Evolutionary conservation across 1,284 basidiomycete species (phyloP).

Genomic region (Fomitopsis schrenkii): DNA sequence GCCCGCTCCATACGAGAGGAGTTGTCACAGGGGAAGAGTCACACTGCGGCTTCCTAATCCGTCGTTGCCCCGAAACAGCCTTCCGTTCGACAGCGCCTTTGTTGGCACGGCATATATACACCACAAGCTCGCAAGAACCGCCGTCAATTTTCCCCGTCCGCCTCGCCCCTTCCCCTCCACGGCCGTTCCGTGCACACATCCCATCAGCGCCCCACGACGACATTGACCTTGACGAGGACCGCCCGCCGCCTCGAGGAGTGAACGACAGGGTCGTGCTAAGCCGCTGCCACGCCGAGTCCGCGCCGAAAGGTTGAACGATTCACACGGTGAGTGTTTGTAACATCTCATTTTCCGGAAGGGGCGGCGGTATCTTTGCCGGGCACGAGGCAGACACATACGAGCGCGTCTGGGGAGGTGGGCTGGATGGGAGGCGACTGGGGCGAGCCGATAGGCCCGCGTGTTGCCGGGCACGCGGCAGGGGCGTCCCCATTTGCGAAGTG

Average conservation of each 20-base stretch:
- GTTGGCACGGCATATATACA: not conserved
- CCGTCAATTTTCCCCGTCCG: not conserved
- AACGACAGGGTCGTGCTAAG: not conserved
- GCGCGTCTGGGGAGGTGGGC: not conserved
- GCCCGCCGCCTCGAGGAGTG: not conserved
- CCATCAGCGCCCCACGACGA: not conserved
- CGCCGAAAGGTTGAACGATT: not conserved
- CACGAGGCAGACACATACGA: not conserved
- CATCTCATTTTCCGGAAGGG: not conserved
- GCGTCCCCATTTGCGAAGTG: not conserved
- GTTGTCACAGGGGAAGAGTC: not conserved
- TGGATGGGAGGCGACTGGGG: not conserved
- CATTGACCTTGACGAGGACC: not conserved
- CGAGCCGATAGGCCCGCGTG: not conserved
- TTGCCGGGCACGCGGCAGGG: slow-evolving; percentile 1
- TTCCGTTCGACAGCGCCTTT: not conserved
- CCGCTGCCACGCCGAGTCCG: not conserved
- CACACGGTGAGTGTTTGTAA: not conserved
- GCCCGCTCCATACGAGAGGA: too few species aligned
- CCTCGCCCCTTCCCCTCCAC: not conserved
- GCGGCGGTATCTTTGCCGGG: not conserved
- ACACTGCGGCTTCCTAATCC: not conserved
- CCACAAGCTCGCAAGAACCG: not conserved
- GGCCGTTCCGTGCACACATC: not conserved
- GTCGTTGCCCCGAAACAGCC: not conserved